Conservation (phyloP, 768 basidiomycete species). For the Lentinus tigrinus region DNA sequence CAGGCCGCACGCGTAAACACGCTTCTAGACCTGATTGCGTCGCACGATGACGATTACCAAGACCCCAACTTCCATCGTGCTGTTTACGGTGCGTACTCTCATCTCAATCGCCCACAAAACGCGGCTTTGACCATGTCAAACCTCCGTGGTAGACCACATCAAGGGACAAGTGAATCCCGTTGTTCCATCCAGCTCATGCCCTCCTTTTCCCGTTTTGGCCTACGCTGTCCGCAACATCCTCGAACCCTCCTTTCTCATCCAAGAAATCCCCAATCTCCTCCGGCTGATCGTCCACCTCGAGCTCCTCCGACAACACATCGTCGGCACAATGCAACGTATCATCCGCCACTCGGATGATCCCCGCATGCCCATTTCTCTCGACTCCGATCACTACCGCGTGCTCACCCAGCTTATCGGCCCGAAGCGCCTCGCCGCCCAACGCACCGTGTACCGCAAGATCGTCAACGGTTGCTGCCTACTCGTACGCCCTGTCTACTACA, state of each 20-base stretch:
- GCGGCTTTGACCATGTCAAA: too few species aligned
- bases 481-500: background rate
- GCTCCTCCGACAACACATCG: slow-evolving; percentile 1
- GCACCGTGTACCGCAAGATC: slow-evolving; percentile 12
- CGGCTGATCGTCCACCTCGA: slow-evolving; percentile 17
- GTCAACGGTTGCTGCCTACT: slow-evolving; percentile 12
- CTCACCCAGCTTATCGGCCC: background rate
- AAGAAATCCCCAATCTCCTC: slow-evolving; percentile 12
- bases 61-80: too few species aligned
- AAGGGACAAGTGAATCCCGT: background rate
- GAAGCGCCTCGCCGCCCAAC: background rate
- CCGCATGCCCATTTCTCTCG: background rate
- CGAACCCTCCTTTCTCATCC: slow-evolving; percentile 1
- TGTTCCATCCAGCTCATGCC: background rate
- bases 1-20: background rate
- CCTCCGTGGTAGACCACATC: background rate
- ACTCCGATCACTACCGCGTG: background rate
- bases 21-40: too few species aligned
- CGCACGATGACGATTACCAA: too few species aligned
- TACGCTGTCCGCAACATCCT: slow-evolving; percentile 18
- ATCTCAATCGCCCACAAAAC: too few species aligned
- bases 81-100: too few species aligned
- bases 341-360: background rate
- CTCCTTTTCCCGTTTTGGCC: slow-evolving; percentile 7
- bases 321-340: background rate